phyloP scores from a whole-genome alignment of 169 alveolate genomes.

The Eimeria falciformis region DNA sequence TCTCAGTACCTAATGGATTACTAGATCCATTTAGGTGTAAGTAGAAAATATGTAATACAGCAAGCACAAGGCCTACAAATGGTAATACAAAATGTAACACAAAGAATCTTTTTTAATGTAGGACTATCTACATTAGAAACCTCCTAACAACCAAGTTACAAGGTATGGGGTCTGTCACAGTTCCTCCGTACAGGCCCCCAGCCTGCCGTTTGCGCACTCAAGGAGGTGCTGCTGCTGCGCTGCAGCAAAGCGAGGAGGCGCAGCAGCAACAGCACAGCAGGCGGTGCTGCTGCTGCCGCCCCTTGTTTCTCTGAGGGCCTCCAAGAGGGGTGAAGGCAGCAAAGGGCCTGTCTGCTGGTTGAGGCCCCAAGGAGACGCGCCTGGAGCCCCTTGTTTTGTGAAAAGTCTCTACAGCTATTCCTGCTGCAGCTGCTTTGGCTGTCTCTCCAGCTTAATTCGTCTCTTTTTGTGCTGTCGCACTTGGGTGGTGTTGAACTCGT shows the following conservation, averaged over 20 bases:
- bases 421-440: constrained; percentile 12
- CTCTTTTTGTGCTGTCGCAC: neutral
- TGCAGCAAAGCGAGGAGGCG: neutral
- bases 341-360: no score
- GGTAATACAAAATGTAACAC: constrained; percentile 79
- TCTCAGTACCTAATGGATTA: constrained; percentile 78
- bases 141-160: constrained; percentile 73
- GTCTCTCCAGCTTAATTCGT: neutral
- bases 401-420: constrained; percentile 1
- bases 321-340: no score
- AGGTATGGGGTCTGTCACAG: no score
- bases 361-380: no score
- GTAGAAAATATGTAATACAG: constrained; percentile 77
- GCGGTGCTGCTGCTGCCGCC: no score
- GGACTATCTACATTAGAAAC: constrained; percentile 73
- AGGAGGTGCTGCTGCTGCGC: no score
- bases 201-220: no score
- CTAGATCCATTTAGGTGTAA: constrained; percentile 76
- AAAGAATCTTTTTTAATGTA: constrained; percentile 79
- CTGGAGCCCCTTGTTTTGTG: no score
- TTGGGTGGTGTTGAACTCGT: neutral
- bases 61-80: constrained; percentile 73
- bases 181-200: no score
- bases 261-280: neutral
- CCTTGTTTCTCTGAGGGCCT: no score